A percentile compares a stretch with the other conserved stretches of the same genome.
phyloP scores from a whole-genome alignment of 2,329 filamentous ascomycete genomes.

The Alternaria brassicae region DNA sequence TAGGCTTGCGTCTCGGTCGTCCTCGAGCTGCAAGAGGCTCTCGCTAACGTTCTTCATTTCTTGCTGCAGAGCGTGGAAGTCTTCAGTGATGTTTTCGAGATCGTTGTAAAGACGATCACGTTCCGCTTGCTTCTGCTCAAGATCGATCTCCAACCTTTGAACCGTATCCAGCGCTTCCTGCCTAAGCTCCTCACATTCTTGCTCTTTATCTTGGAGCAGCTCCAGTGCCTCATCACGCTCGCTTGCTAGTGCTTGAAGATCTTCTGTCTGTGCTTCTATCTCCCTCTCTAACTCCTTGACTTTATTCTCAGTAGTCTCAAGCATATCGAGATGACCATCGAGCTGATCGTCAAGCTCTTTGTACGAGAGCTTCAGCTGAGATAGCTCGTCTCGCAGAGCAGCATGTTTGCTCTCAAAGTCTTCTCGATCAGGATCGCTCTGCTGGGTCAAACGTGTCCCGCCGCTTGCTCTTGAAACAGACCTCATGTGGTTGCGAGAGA shows the following conservation, averaged over 20 bases:
- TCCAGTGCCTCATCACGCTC: conserved; percentile 87
- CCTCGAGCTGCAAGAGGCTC: conserved; percentile 83
- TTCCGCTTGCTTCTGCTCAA: conserved; percentile 75
- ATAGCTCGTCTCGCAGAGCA: conserved; percentile 83
- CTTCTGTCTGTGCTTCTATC: conserved; percentile 77
- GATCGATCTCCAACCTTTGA: conserved; percentile 66
- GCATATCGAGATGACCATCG: conserved; percentile 78
- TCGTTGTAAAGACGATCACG: conserved; percentile 74
- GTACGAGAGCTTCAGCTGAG: conserved; percentile 84
- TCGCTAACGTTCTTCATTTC: conserved; percentile 95
- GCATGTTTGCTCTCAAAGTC: conserved; percentile 85
- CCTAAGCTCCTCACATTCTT: conserved; percentile 60
- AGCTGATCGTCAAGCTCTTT: conserved; percentile 86
- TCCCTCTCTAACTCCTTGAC: conserved; percentile 79
- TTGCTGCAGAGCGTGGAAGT: conserved; percentile 87
- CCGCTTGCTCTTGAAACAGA: conserved; percentile 75
- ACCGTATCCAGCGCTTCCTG: conserved; percentile 67
- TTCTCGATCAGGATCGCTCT: conserved; percentile 73
- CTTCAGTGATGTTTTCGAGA: conserved; percentile 78
- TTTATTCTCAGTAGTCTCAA: conserved; percentile 68
- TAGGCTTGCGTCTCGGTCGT: conserved; percentile 82
- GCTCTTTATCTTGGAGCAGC: conserved; percentile 70
- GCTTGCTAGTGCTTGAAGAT: conserved; percentile 77
- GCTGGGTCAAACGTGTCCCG: conserved; percentile 63
- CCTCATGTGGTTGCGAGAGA: conserved; percentile 79